Percentiles rank a stretch among this genome's conserved stretches.
phyloP scores from a whole-genome alignment of 176 grass and related monocot species.

The Triticum aestivum region IWGSC_CS_RefSeq_v2.1 NC_057794.1:444430433-444430932 shows the following conservation, averaged over 20 bases:
- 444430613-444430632: conserved; percentile 67
- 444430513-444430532: not conserved
- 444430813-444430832: not conserved
- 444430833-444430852: not conserved
- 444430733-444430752: conserved; percentile 84
- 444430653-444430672: conserved; percentile 99
- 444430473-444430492: not conserved
- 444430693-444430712: conserved; percentile 87
- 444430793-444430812: conserved; percentile 6
- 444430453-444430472: not conserved
- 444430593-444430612: conserved; percentile 59
- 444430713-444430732: conserved; percentile 88
- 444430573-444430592: conserved; percentile 10
- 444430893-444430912: not conserved
- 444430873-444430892: not conserved
- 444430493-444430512: not conserved
- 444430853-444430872: not conserved
- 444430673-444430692: conserved; percentile 94
- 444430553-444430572: conserved; percentile 10
- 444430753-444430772: conserved; percentile 94
- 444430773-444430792: not conserved
- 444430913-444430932: not conserved
- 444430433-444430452: conserved; percentile 21
- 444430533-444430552: conserved; percentile 6
- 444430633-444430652: conserved; percentile 69